phyloP scores from a whole-genome alignment of 2,329 filamentous ascomycete genomes.

The Penicillium sp. region DNA sequence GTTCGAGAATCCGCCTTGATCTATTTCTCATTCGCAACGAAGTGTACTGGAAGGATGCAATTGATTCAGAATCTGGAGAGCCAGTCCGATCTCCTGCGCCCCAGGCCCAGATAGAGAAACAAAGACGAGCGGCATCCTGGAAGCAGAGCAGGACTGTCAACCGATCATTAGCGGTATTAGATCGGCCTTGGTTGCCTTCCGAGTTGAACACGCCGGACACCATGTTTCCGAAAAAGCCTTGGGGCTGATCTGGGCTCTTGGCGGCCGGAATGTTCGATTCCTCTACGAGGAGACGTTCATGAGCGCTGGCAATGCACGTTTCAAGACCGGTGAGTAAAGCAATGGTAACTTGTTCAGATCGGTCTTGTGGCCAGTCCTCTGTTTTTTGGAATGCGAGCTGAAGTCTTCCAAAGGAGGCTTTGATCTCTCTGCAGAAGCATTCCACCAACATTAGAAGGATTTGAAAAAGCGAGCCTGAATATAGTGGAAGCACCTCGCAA shows the following conservation, averaged over 20 bases:
- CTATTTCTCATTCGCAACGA: conserved; percentile 88
- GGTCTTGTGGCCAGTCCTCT: conserved; percentile 38
- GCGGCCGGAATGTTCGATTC: conserved; percentile 66
- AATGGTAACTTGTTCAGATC: conserved; percentile 63
- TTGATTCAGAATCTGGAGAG: conserved; percentile 64
- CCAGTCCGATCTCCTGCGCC: conserved; percentile 55
- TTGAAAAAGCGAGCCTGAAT: conserved; percentile 82
- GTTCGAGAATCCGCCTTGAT: conserved; percentile 82
- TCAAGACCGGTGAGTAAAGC: conserved; percentile 91
- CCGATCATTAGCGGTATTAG: conserved; percentile 85
- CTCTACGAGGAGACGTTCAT: conserved; percentile 76
- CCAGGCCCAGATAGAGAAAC: conserved; percentile 95
- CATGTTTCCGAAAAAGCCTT: conserved; percentile 92
- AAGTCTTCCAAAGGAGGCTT: conserved; percentile 68
- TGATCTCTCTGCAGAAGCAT: conserved; percentile 79
- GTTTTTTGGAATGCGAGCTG: conserved; percentile 50
- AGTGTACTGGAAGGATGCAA: conserved; percentile 85
- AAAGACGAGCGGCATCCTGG: conserved; percentile 90
- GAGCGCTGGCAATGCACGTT: conserved; percentile 81
- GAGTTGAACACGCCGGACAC: conserved; percentile 85
- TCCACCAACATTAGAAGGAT: conserved; percentile 88
- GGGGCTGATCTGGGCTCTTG: conserved; percentile 79
- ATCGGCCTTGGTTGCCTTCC: conserved; percentile 73
- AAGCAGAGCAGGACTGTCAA: conserved; percentile 94
- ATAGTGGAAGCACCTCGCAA: conserved; percentile 77